phyloP scores from a whole-genome alignment of 2,329 filamentous ascomycete genomes.

The Madurella fahalii region DNA sequence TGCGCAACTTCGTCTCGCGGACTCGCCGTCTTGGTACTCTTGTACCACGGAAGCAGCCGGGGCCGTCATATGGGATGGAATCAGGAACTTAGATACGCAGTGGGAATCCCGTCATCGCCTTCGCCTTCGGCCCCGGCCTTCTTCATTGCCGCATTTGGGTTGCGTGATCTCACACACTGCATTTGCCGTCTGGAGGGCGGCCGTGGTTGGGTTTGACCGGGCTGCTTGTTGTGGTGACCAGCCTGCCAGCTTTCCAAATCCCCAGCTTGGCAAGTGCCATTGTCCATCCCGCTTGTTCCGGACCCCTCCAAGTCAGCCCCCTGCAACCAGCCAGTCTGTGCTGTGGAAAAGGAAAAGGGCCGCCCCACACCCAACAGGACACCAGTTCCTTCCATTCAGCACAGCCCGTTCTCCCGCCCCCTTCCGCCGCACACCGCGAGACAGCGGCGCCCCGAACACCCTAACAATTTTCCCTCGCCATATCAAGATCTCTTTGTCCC shows the following conservation, averaged over 20 bases:
- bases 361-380: slow-evolving; percentile 4
- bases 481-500: slow-evolving; percentile 17
- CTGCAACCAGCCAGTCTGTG: background rate
- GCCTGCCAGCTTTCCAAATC: background rate
- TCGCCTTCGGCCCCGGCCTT: no score
- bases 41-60: background rate
- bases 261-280: slow-evolving; percentile 8
- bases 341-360: slow-evolving; percentile 2
- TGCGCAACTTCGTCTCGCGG: background rate
- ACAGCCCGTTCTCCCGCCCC: slow-evolving; percentile 5
- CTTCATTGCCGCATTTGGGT: background rate
- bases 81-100: background rate
- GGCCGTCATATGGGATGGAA: background rate
- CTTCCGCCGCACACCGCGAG: slow-evolving; percentile 3
- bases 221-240: background rate
- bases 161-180: background rate
- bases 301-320: slow-evolving; percentile 10
- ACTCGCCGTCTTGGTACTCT: background rate
- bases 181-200: background rate
- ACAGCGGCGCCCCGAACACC: background rate
- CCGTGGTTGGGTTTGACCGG: background rate
- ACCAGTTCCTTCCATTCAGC: background rate
- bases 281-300: slow-evolving; percentile 13
- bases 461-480: slow-evolving; percentile 12
- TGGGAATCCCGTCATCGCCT: background rate